A percentile compares a stretch with the other conserved stretches of the same genome.
These are phyloP conservation scores for Nakazawaea pomicola DNA, from an alignment of 805 yeast species.

Conservation along the genomic window DNA sequence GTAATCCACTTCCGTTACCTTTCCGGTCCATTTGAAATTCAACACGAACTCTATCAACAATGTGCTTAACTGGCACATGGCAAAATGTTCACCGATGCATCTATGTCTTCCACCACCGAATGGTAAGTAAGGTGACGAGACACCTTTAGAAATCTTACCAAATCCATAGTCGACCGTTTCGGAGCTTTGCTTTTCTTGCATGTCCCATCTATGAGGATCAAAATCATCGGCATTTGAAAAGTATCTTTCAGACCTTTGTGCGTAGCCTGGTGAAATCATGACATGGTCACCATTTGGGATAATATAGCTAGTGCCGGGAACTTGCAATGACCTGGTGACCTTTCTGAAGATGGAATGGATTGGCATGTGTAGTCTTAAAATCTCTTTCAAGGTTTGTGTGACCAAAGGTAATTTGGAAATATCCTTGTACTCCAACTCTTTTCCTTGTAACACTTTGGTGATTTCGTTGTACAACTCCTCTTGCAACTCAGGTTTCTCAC, in stretches of 20 bases:
- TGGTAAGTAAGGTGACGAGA: constrained; percentile 90
- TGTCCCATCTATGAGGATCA: constrained; percentile 87
- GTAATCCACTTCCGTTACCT: constrained; percentile 67
- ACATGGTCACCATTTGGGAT: constrained; percentile 90
- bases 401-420: constrained; percentile 80
- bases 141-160: constrained; percentile 95
- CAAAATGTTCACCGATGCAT: constrained; percentile 98
- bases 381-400: constrained; percentile 83
- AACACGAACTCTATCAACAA: constrained; percentile 73
- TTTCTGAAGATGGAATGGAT: constrained; percentile 93
- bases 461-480: constrained; percentile 78
- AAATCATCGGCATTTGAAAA: constrained; percentile 73
- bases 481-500: constrained; percentile 81
- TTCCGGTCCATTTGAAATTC: constrained; percentile 71
- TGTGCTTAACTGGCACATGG: constrained; percentile 87
- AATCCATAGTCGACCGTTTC: constrained; percentile 83
- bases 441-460: constrained; percentile 51
- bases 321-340: constrained; percentile 71
- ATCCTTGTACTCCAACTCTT: constrained; percentile 74
- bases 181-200: constrained; percentile 30
- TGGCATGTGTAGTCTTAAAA: constrained; percentile 94
- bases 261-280: constrained; percentile 89
- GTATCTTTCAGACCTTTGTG: constrained; percentile 68
- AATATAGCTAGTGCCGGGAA: constrained; percentile 66
- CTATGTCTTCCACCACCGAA: constrained; percentile 99